Conservation (phyloP, 140 eudicot genomes). For the Oenanthe javanica region DNA sequence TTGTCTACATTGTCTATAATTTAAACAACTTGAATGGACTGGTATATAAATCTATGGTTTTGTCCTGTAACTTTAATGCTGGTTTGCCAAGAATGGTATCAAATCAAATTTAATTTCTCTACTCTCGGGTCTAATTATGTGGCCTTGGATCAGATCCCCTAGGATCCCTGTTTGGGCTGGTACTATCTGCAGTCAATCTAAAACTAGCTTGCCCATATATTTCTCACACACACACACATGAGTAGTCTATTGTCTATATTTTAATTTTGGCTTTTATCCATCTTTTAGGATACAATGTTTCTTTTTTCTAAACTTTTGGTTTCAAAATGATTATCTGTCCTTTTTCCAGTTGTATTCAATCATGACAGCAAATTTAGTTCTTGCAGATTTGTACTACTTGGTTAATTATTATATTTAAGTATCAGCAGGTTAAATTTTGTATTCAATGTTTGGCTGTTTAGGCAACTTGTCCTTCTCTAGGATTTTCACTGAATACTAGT, state of each 20-base stretch:
- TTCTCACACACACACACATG: background rate
- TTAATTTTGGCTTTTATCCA: background rate
- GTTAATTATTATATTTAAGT: background rate
- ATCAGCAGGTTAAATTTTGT: background rate
- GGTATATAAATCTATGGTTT: background rate
- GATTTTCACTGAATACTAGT: background rate
- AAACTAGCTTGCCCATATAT: background rate
- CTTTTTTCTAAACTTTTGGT: background rate
- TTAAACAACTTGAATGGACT: slow-evolving; percentile 3
- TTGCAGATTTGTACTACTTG: slow-evolving; percentile 1
- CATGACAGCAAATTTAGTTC: slow-evolving; percentile 10
- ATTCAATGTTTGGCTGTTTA: background rate
- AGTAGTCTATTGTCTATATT: background rate
- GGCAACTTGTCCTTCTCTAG: background rate
- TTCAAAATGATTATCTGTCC: background rate
- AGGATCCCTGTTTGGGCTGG: background rate
- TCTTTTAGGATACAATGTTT: background rate
- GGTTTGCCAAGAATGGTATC: background rate
- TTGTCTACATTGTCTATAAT: slow-evolving; percentile 10
- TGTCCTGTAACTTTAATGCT: background rate
- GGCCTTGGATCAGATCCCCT: slow-evolving; percentile 6
- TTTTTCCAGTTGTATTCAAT: background rate
- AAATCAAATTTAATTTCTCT: background rate
- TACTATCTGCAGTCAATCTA: background rate
- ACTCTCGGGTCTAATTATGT: background rate